Base-by-base conservation (phyloP, 371 early-diverging fungal species). In the Mitosporidium daphniae region DNA sequence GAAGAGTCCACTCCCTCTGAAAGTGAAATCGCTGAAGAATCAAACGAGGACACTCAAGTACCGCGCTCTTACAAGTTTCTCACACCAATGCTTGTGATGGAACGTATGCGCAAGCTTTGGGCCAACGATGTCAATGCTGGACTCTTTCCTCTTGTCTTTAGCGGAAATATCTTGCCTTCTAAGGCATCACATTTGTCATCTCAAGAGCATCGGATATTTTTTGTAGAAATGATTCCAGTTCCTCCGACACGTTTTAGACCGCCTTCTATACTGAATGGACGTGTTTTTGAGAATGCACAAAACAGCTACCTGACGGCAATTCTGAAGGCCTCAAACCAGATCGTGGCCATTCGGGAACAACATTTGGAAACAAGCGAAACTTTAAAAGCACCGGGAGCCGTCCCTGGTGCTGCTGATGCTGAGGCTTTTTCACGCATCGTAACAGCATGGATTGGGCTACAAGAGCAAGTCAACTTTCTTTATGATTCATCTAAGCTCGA, bases 201-300 rank as follows among this genome's bases (percentile, higher is more conserved):
- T 13, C 52, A 60, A 6, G 58, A 66, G 36, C n/a, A n/a, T n/a
- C n/a, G n/a, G 14, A 75, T 78, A 51, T 93, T 91, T 52, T 97
- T 97, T 48, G 47, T 82, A 23, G 68, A 82, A 27, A 59, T 56
- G 8, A 42, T 97, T n/a, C 55, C 80, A 1, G 86, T 93, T 14
- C 50, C 86, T 3, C 98, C 98, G 13, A 72, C 67, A 23, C 63
- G 68, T 25, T 89, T 91, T 61, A 67, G 98, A 17, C 98, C 98
- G 15, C 56, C 77, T 10, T 61, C 64, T 4, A 53, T 64, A 27
- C 57, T 80, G 58, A 61, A 60, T 30, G 89, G 72, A 28, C 55
- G 62, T 38, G 34, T 61, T n/a, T 70, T 65, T 41, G 93, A 93
- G 40, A 67, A 80, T 42, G 62, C 77, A 8, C 84, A 82, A 40